Evolutionary conservation across 73 alveolate species (phyloP), one percentile per base, ranked within the genome.

Genomic region (Blepharisma japonicum): DNA sequence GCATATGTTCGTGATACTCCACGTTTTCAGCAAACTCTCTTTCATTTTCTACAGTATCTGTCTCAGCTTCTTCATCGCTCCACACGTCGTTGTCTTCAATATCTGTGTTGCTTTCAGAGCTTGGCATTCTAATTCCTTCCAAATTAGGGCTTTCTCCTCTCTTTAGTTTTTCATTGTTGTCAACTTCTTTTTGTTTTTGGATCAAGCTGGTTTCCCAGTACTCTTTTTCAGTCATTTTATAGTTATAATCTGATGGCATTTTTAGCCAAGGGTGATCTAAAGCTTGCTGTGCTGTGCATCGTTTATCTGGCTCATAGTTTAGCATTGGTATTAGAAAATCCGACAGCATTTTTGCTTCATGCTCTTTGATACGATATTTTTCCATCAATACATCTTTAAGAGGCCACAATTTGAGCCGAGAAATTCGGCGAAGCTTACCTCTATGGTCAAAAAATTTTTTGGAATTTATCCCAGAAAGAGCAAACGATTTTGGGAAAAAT

Each of bases 251-350:
- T 6, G 88, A 48, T 7, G 82, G 79, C 96, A 87, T 90, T n/a
- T 84, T 79, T 46, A 96, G 78, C 98, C 98, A 96, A 21, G 94
- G 95, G 88, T 94, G 98, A 11, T 66, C 78, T 9, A 94, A 81
- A 93, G 94, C 91, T 68, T 92, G 86, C 71, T 86, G 74, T 0
- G 99, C 98, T 6, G 96, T 83, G 6, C 97, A 94, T 61, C 98
- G 81, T 80, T 94, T 96, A 70, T 79, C 86, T 8, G 96, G 94
- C 49, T 66, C 91, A 81, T 86, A 92, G 55, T 85, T 92, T 18
- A 96, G 88, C 99, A 96, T 97, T 4, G 98, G 99, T 71, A 87
- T 77, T 38, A 97, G 56, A 84, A 97, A 97, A 55, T 92, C 97
- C 20, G 95, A 90, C 45, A 97, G 86, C 71, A 90, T 71, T 56